Conservation (phyloP, 2,329 filamentous ascomycete genomes). For the Leptographium galeiforme region DNA sequence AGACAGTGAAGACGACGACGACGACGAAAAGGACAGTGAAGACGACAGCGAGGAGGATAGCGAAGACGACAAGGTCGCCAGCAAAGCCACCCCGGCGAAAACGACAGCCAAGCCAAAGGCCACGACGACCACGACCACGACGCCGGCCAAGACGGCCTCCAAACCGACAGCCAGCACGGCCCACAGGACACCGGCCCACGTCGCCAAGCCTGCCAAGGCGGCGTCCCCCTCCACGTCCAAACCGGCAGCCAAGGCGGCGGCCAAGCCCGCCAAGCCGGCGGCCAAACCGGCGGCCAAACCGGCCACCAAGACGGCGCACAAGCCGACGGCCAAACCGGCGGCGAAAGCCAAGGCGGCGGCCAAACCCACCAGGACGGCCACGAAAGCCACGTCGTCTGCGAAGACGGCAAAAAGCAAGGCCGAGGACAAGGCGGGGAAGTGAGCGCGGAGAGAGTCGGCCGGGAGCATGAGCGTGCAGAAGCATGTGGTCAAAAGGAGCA, state of each 20-base stretch:
- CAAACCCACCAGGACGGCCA: not conserved
- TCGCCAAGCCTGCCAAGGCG: not conserved
- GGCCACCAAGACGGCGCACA: not conserved
- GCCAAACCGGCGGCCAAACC: not conserved
- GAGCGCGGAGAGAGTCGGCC: no score
- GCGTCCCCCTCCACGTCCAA: no score
- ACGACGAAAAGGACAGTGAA: not conserved
- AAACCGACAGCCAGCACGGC: not conserved
- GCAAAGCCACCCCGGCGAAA: no score
- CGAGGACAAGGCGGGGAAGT: not conserved
- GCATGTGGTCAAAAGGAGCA: no score
- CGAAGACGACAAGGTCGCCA: not conserved
- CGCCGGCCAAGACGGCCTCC: not conserved
- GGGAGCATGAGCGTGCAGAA: not conserved
- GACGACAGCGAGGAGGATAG: not conserved
- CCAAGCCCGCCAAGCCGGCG: not conserved
- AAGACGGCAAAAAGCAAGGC: not conserved
- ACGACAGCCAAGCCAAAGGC: no score
- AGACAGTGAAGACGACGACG: not conserved
- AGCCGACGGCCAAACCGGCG: not conserved
- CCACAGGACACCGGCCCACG: no score
- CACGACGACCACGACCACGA: no score
- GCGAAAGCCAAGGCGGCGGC: not conserved
- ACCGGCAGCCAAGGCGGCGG: not conserved
- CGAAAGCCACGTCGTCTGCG: not conserved